phyloP scores from a whole-genome alignment of 2,329 filamentous ascomycete species.

The Pestalotiopsis sp. region DNA sequence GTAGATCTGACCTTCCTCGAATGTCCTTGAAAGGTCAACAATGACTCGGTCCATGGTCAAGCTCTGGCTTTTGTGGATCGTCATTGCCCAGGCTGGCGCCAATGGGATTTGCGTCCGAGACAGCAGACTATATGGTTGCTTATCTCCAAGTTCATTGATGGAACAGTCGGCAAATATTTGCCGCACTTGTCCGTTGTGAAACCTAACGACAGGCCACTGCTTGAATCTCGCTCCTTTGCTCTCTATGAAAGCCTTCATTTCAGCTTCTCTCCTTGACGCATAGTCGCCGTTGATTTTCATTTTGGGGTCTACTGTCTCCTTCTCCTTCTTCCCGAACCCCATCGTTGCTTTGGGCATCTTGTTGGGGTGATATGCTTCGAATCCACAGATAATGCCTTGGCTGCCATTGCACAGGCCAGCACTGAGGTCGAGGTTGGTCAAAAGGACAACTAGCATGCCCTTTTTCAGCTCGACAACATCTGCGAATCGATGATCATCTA shows the following conservation, averaged over 20 bases:
- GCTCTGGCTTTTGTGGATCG: slow-evolving; percentile 65
- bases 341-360: slow-evolving; percentile 30
- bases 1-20: slow-evolving; percentile 63
- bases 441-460: slow-evolving; percentile 55
- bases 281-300: slow-evolving; percentile 38
- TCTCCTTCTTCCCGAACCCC: slow-evolving; percentile 15
- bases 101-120: slow-evolving; percentile 65
- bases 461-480: slow-evolving; percentile 46
- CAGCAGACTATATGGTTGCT: slow-evolving; percentile 48
- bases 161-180: slow-evolving; percentile 56
- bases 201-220: slow-evolving; percentile 55
- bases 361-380: slow-evolving; percentile 35
- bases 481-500: slow-evolving; percentile 51
- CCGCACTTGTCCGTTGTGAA: slow-evolving; percentile 46
- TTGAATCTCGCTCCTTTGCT: slow-evolving; percentile 29
- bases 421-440: slow-evolving; percentile 48
- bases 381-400: slow-evolving; percentile 48
- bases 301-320: neutral
- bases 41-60: slow-evolving; percentile 63
- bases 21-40: slow-evolving; percentile 54
- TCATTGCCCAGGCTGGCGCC: slow-evolving; percentile 63
- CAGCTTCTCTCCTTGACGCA: slow-evolving; percentile 35
- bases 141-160: slow-evolving; percentile 47
- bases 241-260: slow-evolving; percentile 42
- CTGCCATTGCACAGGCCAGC: slow-evolving; percentile 49